phyloP scores from a whole-genome alignment of 1,139 yeast genomes.

The Candida glucosophila region DNA sequence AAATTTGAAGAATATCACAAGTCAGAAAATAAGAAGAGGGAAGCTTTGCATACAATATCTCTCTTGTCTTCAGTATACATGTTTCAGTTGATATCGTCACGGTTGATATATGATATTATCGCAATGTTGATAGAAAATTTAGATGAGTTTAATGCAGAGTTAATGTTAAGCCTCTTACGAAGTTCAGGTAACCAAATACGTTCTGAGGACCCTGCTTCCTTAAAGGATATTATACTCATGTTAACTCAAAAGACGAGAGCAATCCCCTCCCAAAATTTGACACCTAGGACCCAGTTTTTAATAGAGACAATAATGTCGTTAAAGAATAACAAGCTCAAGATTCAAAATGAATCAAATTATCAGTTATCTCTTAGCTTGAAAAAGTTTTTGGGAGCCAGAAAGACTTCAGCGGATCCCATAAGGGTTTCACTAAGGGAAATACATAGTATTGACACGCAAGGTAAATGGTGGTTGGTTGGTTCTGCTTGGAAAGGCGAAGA shows the following conservation, averaged over 20 bases:
- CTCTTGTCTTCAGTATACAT: conserved; percentile 70
- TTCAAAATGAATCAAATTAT: conserved; percentile 38
- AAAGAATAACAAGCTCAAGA: conserved; percentile 74
- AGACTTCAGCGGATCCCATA: conserved; percentile 59
- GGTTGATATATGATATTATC: conserved; percentile 70
- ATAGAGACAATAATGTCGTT: conserved; percentile 79
- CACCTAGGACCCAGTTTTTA: conserved; percentile 70
- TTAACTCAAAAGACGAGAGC: conserved; percentile 37
- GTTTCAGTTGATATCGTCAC: conserved; percentile 67
- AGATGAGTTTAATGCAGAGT: conserved; percentile 67
- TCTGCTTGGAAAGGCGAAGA: conserved; percentile 84
- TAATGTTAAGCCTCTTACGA: conserved; percentile 61
- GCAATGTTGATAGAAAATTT: conserved; percentile 46
- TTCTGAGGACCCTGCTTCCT: conserved; percentile 79
- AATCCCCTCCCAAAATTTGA: conserved; percentile 22
- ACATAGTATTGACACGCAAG: conserved; percentile 61
- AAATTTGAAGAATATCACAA: conserved; percentile 36
- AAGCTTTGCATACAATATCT: conserved; percentile 62
- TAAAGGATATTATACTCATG: conserved; percentile 69
- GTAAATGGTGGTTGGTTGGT: conserved; percentile 99
- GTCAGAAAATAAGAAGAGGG: conserved; percentile 33
- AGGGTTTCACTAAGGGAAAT: conserved; percentile 83
- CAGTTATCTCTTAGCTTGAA: conserved; percentile 52
- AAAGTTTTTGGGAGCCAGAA: conserved; percentile 52
- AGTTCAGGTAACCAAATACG: conserved; percentile 81